Evolutionary conservation across 495 filamentous ascomycete genomes (phyloP).

Genomic region (Neurospora tetraspora): DNA sequence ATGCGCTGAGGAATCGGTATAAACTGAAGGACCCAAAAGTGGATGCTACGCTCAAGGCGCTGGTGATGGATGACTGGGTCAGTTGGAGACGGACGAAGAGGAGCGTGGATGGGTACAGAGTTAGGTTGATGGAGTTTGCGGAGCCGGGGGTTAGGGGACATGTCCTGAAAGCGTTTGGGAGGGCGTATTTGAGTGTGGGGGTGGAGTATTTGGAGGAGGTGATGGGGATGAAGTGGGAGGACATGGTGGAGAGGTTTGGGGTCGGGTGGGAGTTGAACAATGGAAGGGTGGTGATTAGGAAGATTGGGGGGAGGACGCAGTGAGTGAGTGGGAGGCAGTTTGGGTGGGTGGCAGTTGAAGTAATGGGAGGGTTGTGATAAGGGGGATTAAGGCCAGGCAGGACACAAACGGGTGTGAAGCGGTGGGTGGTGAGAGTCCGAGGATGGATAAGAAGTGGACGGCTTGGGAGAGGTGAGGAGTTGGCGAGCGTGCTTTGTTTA

Average conservation of each 20-base stretch:
- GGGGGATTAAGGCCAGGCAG: not conserved
- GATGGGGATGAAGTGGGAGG: slow-evolving; percentile 55
- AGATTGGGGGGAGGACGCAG: slow-evolving; percentile 27
- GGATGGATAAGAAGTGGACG: not conserved
- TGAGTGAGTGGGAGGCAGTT: not conserved
- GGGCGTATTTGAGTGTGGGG: slow-evolving; percentile 67
- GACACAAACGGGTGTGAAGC: not conserved
- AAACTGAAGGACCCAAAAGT: slow-evolving; percentile 51
- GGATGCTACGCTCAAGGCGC: slow-evolving; percentile 53
- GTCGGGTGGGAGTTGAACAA: slow-evolving; percentile 69
- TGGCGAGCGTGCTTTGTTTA: not conserved
- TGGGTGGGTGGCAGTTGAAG: not conserved
- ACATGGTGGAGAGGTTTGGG: slow-evolving; percentile 50
- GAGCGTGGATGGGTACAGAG: slow-evolving; percentile 65
- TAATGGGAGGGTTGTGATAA: not conserved
- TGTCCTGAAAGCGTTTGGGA: slow-evolving; percentile 73
- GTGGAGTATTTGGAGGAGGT: slow-evolving; percentile 52
- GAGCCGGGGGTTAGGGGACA: slow-evolving; percentile 58
- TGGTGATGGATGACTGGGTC: slow-evolving; percentile 75
- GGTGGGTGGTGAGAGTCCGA: no score
- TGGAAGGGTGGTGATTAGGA: slow-evolving; percentile 59
- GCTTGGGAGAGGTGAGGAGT: not conserved
- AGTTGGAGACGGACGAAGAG: slow-evolving; percentile 61
- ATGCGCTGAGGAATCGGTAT: slow-evolving; percentile 47
- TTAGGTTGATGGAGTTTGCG: slow-evolving; percentile 69